A percentile compares a stretch with the other conserved stretches of the same genome.
phyloP scores from a whole-genome alignment of 129 eudicot species.

The Lactuca sativa region DNA sequence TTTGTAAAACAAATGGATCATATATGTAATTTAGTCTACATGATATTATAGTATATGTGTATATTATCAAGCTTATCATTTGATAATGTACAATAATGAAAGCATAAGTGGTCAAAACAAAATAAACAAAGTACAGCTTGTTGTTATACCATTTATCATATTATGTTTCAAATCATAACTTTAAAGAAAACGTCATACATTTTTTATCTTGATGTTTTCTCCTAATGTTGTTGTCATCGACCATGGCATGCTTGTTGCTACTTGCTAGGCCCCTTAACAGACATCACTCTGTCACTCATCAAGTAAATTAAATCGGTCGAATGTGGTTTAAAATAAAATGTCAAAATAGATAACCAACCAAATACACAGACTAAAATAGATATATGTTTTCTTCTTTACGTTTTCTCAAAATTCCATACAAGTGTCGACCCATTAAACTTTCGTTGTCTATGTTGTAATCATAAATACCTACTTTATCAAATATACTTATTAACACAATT shows the following conservation, averaged over 20 bases:
- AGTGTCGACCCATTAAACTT: background rate
- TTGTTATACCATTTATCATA: background rate
- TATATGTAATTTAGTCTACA: too few relatives aligned
- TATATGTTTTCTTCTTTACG: background rate
- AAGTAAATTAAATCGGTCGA: background rate
- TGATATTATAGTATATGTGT: too few relatives aligned
- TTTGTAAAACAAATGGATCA: too few relatives aligned
- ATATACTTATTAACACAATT: too few relatives aligned
- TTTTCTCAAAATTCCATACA: background rate
- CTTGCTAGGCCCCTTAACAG: slow-evolving; percentile 19
- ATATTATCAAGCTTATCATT: background rate
- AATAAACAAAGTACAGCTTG: background rate
- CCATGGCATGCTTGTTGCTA: slow-evolving; percentile 31
- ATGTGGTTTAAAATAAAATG: background rate
- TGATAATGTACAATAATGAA: background rate
- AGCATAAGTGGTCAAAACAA: background rate
- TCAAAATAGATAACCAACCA: slow-evolving; percentile 1
- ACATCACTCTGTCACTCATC: background rate
- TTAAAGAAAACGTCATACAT: background rate
- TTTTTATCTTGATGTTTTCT: too few relatives aligned
- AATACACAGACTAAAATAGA: background rate
- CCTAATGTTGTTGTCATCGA: slow-evolving; percentile 16
- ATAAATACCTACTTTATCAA: background rate
- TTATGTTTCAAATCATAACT: slow-evolving; percentile 3
- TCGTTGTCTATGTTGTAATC: too few relatives aligned